These are phyloP conservation scores for Handroanthus guayacan DNA, from an alignment of 257 asterid genomes.

Conservation along the genomic window DNA sequence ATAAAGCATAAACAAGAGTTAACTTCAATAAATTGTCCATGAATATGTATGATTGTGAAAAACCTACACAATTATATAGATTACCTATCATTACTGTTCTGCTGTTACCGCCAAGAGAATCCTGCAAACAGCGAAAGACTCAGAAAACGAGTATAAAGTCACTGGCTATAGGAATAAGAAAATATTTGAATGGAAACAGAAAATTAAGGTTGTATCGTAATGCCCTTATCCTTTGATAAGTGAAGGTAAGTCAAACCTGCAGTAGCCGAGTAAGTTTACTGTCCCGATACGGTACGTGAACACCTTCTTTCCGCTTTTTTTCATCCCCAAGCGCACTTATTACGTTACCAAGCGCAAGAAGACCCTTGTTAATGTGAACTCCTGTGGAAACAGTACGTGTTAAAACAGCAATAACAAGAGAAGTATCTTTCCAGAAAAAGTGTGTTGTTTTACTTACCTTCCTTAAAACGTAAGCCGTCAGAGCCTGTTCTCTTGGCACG, in stretches of 20 bases:
- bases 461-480: constrained; percentile 90
- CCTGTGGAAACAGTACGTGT: constrained; percentile 42
- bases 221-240: neutral
- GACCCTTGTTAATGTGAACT: constrained; percentile 78
- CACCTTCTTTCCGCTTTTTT: constrained; percentile 75
- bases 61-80: neutral
- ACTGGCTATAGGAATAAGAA: neutral
- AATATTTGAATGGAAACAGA: neutral
- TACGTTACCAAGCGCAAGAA: constrained; percentile 78
- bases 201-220: neutral
- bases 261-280: constrained; percentile 80
- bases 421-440: constrained; percentile 2
- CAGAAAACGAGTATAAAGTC: neutral
- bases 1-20: neutral
- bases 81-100: constrained; percentile 81
- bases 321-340: constrained; percentile 84
- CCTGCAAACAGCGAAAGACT: constrained; percentile 48
- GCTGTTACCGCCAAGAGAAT: constrained; percentile 83
- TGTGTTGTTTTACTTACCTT: constrained; percentile 52
- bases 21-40: neutral
- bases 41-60: constrained; percentile 3
- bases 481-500: constrained; percentile 96
- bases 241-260: constrained; percentile 55
- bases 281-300: constrained; percentile 76
- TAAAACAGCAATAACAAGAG: neutral